These are phyloP conservation scores for Cyanidioschyzon merolae DNA, from an alignment of 23 red algal species.

Conservation along the genomic window DNA sequence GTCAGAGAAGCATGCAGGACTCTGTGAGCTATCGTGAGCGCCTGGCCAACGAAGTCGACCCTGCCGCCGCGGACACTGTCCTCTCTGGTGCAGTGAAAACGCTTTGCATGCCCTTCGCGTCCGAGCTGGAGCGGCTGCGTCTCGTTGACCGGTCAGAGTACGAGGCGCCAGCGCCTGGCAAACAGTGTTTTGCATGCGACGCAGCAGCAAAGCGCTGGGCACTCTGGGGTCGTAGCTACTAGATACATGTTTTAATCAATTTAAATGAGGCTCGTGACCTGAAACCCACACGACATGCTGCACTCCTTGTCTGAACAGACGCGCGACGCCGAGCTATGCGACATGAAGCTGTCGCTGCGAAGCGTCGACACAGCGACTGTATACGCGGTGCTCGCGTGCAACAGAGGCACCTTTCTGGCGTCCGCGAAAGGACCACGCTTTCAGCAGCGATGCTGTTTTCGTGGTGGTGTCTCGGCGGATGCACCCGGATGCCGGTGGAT, in stretches of 20 bases:
- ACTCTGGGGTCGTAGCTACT: constrained; percentile 97
- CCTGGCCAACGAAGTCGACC: constrained; percentile 5
- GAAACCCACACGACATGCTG: too few relatives aligned
- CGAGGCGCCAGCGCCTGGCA: constrained; percentile 11
- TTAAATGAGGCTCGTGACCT: background rate
- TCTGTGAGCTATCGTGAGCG: constrained; percentile 24
- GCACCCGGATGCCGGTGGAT: too few relatives aligned
- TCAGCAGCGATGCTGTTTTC: too few relatives aligned
- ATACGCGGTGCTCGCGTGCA: too few relatives aligned
- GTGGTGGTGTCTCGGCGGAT: too few relatives aligned
- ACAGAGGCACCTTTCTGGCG: too few relatives aligned
- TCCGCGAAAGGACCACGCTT: too few relatives aligned
- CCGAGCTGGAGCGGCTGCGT: constrained; percentile 54
- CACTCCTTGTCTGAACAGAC: too few relatives aligned
- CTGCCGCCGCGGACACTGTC: constrained; percentile 33
- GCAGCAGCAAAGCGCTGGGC: constrained; percentile 37
- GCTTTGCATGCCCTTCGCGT: constrained; percentile 79
- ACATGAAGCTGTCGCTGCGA: too few relatives aligned
- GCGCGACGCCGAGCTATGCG: too few relatives aligned
- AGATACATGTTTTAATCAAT: constrained; percentile 4
- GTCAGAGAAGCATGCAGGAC: constrained; percentile 54
- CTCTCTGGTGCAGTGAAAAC: constrained; percentile 78
- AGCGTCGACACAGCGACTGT: too few relatives aligned
- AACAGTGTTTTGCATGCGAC: constrained; percentile 72
- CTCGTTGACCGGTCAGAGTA: constrained; percentile 15